phyloP scores from a whole-genome alignment of 176 grass and related monocot species.

The barley (Hordeum vulgare) region MorexV3_pseudomolecules_assembly NC_058521.1:381871236-381871735 shows the following conservation, averaged over 20 bases:
- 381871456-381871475: conserved; percentile 94
- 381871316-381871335: conserved; percentile 89
- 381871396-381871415: conserved; percentile 82
- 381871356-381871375: conserved; percentile 77
- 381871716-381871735: not conserved
- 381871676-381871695: not conserved
- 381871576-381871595: not conserved
- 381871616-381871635: not conserved
- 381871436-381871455: conserved; percentile 93
- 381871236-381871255: not conserved
- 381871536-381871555: not conserved
- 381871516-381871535: not conserved
- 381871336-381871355: conserved; percentile 76
- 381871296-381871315: not conserved
- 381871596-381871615: not conserved
- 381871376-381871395: conserved; percentile 81
- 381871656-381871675: not conserved
- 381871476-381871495: conserved; percentile 89
- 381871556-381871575: not conserved
- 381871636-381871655: not conserved
- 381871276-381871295: conserved; percentile 11
- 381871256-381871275: not conserved
- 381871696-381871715: not conserved
- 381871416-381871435: conserved; percentile 89
- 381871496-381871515: conserved; percentile 62